Conservation (phyloP, 164 flowering plant species). For the Aristolochia fimbriata region DNA sequence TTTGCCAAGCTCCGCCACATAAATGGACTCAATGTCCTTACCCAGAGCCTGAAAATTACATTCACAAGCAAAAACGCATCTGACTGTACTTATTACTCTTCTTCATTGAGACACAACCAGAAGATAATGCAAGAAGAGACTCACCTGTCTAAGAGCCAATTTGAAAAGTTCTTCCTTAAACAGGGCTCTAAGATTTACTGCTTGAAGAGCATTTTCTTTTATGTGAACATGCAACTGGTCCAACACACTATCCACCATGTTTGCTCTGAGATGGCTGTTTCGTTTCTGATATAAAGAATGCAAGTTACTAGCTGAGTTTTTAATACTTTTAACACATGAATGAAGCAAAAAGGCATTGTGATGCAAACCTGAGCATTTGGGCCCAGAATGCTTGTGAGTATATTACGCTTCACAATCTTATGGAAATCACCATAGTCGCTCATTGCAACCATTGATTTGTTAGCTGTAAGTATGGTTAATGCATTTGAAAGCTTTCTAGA, state of each 20-base stretch:
- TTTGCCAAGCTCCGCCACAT: constrained; percentile 63
- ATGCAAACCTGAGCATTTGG: constrained; percentile 72
- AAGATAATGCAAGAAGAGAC: constrained; percentile 10
- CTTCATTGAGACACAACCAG: neutral
- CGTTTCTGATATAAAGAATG: constrained; percentile 40
- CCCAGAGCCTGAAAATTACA: constrained; percentile 58
- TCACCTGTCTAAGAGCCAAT: constrained; percentile 66
- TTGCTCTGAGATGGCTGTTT: constrained; percentile 47
- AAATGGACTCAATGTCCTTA: constrained; percentile 45
- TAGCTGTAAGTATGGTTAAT: constrained; percentile 45
- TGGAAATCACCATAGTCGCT: constrained; percentile 87
- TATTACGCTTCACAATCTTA: constrained; percentile 43
- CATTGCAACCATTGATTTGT: constrained; percentile 80
- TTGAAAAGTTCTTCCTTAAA: constrained; percentile 70
- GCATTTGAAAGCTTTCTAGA: constrained; percentile 81
- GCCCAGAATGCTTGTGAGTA: constrained; percentile 58
- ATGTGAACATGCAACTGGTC: constrained; percentile 27
- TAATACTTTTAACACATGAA: too few species aligned
- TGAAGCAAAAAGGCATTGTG: neutral
- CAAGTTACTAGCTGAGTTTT: neutral
- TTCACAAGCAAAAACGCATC: neutral
- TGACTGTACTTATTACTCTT: too few species aligned
- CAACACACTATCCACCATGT: constrained; percentile 42
- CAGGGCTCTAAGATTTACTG: constrained; percentile 48
- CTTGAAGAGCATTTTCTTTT: constrained; percentile 25